Evolutionary conservation across 106 monocot species (phyloP), one percentile per base, ranked within the genome.

Genomic region (Apostasia ramifera): DNA sequence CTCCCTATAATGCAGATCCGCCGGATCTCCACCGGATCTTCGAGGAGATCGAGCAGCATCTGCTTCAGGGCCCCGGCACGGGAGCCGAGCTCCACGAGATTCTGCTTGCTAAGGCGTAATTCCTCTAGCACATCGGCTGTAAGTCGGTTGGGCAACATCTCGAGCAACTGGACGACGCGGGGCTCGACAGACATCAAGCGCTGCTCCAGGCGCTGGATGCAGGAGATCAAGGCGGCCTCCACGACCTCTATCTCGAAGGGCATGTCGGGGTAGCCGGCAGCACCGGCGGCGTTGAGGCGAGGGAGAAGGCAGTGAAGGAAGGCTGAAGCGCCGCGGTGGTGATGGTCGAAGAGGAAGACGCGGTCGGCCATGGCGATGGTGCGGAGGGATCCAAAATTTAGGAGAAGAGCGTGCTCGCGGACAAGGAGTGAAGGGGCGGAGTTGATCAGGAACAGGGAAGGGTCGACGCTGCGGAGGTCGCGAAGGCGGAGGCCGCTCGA

Each of bases 171-270:
- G 64, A 67, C 86, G 26, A 98, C 97, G 84, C 89, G 74, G n/a
- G 68, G 46, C 26, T 44, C 38, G 41, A 73, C 13, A 68, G 61
- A 76, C 80, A 97, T 80, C 56, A 97, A 66, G 64, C 73, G 84
- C 8, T 82, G 83, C 64, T 97, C 95, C 71, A 92, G 66, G 13
- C 86, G 84, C 73, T 97, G 92, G 82, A 97, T 86, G 66, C 92
- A 84, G 59, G 92, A 97, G 74, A 97, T 66, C 67, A 97, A 84
- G 65, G 95, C 95, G 58, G 92, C 92, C 79, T 97, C 95, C 50
- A 97, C 88, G 76, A 97, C 97, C 89, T 97, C 97, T 58, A 97
- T 82, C 72, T 97, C 92, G 78, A 97, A 97, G 67, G 92, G 92
- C 92, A 97, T 92, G 48, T 68, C 55, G 47, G 85, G 91, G 44